Conservation (phyloP, 768 basidiomycete genomes). For the Lentinula detonsa region DNA sequence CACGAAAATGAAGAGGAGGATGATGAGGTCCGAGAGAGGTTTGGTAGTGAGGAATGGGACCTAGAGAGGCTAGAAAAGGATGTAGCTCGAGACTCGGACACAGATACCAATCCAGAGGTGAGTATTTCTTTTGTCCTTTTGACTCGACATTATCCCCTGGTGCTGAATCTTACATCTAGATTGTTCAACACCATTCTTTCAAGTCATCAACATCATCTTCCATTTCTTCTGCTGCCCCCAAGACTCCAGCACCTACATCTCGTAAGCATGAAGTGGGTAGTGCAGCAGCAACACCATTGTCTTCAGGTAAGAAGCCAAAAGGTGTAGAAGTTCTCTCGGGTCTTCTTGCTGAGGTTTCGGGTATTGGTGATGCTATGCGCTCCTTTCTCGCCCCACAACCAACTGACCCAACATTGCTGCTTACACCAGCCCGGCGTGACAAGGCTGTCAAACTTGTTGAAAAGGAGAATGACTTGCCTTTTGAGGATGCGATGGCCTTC, state of each 20-base stretch:
- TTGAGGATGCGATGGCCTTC: background rate
- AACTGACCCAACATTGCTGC: background rate
- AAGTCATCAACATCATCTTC: background rate
- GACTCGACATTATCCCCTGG: background rate
- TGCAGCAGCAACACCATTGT: too few species aligned
- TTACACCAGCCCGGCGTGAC: background rate
- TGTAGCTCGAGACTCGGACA: background rate
- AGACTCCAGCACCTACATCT: background rate
- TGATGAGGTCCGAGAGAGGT: background rate
- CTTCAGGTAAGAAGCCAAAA: background rate
- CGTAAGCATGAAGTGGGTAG: background rate
- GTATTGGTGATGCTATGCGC: background rate
- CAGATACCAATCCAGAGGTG: background rate
- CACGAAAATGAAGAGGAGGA: background rate
- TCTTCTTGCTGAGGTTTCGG: background rate
- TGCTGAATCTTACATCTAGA: background rate
- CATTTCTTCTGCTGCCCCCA: background rate
- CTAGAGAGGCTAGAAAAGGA: background rate
- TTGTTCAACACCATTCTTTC: too few species aligned
- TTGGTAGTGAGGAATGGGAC: background rate
- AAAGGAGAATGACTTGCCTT: background rate
- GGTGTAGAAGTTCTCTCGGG: background rate
- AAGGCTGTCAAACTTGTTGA: background rate
- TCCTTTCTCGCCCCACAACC: background rate
- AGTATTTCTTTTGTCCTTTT: background rate